Evolutionary conservation across 495 filamentous ascomycete genomes (phyloP), one percentile per base, ranked within the genome.

Genomic region (Neurospora africana): DNA sequence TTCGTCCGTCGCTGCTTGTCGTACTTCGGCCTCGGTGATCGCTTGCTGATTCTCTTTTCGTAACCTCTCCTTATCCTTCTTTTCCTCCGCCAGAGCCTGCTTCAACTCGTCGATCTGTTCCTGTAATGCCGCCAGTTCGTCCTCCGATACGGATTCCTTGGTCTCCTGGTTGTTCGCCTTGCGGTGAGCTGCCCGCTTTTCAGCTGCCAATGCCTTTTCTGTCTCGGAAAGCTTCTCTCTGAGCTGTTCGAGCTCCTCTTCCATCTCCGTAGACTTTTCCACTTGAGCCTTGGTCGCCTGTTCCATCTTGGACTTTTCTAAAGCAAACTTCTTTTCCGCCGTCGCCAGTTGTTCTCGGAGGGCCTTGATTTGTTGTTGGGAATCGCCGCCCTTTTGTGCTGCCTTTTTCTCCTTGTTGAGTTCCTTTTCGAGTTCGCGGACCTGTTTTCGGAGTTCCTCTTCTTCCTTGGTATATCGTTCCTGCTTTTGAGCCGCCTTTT

Each of bases 1-100:
- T 70, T 86, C 87, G 73, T 93, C 90, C 8, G 91, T 81, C 2
- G 87, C 81, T 27, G 86, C 81, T 47, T 85, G 87, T 47, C 88
- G 85, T 19, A 81, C 81, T 68, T 90, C 86, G 72, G 83, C 87
- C 65, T 87, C 87, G 6, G 75, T 75, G 21, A 82, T 61, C 10
- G 82, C 79, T 37, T 82, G 81, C 74, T 81, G 76, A 44, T 72
- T 71, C 70, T 81, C 77, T 36, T 80, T 76, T 27, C 81, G 83
- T 8, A 78, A 75, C 38, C 79, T 81, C 9, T 80, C 77, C 61
- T 80, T 83, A 36, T 83, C 81, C 27, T 81, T 81, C 75, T 78
- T 81, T 74, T 85, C 83, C 4, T 79, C 76, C 6, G 76, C 80
- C 7, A 88, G 69, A 15, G 81, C 78, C 39, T 81, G 75, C 37